These are phyloP conservation scores for Phytophthora rubi DNA, from an alignment of 352 stramenopile species.

Conservation along the genomic window DNA sequence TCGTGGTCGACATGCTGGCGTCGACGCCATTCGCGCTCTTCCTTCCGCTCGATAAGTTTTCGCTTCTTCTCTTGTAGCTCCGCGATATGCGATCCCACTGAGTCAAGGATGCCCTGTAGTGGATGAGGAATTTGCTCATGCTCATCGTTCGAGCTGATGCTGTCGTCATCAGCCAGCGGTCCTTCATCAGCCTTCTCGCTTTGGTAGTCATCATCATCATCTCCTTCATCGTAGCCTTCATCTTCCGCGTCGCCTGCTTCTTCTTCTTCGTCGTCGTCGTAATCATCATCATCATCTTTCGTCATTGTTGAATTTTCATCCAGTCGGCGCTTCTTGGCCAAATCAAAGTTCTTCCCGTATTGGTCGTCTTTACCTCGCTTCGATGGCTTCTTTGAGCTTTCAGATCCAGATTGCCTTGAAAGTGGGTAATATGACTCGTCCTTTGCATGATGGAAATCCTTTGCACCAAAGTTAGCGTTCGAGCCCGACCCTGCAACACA, in stretches of 20 bases:
- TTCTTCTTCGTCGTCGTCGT: conserved; percentile 36
- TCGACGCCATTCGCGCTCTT: conserved; percentile 52
- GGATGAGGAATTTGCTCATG: conserved; percentile 23
- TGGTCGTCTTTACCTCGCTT: conserved; percentile 44
- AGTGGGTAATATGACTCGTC: conserved; percentile 12
- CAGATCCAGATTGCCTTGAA: conserved; percentile 4
- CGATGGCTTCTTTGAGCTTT: conserved; percentile 22
- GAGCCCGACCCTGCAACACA: conserved; percentile 33
- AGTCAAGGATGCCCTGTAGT: conserved; percentile 41
- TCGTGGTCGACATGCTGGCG: conserved; percentile 13
- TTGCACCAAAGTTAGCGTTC: conserved; percentile 13
- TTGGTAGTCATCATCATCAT: conserved; percentile 29
- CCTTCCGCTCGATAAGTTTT: conserved; percentile 57
- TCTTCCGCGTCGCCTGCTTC: conserved; percentile 32
- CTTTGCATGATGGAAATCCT: conserved; percentile 19
- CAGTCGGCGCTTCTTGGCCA: conserved; percentile 36
- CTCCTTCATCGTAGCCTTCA: conserved; percentile 32
- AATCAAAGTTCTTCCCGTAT: conserved; percentile 38
- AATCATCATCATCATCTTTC: conserved; percentile 32
- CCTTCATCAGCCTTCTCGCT: conserved; percentile 30
- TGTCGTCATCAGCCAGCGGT: conserved; percentile 15
- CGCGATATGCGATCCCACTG: conserved; percentile 45
- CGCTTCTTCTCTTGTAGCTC: conserved; percentile 54
- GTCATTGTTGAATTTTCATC: conserved; percentile 14
- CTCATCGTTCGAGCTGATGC: conserved; percentile 32